A percentile compares a stretch with the other conserved stretches of the same genome.
Conservation (phyloP, 441 rosid species). For the Populus tomentosa region DNA sequence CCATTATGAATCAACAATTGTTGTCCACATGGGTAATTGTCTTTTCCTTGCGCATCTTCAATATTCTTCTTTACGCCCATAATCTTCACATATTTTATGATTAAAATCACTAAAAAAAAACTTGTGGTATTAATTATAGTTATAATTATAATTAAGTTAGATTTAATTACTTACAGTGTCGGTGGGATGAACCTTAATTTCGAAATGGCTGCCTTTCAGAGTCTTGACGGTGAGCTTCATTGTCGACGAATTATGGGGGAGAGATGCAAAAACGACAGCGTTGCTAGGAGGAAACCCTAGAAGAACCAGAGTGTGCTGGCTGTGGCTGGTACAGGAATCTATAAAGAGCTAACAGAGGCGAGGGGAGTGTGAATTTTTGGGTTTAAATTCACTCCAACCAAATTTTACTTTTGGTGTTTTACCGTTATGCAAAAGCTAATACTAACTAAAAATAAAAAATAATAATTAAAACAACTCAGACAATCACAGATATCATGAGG, state of each 20-base stretch:
- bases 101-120: too few relatives aligned
- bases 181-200: slow-evolving; percentile 86
- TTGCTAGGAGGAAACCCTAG: slow-evolving; percentile 3
- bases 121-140: too few relatives aligned
- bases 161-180: slow-evolving; percentile 61
- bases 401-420: not conserved
- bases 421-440: not conserved
- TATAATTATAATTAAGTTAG: not conserved
- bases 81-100: slow-evolving; percentile 32
- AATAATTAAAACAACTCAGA: too few relatives aligned
- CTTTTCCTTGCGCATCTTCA: slow-evolving; percentile 95
- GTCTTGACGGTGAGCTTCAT: slow-evolving; percentile 99
- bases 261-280: not conserved
- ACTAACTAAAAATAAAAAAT: too few relatives aligned
- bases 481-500: too few relatives aligned
- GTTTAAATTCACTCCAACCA: not conserved
- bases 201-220: slow-evolving; percentile 93
- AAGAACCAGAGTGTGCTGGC: not conserved
- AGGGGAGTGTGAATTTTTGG: not conserved
- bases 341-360: not conserved
- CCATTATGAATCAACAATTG: slow-evolving; percentile 95
- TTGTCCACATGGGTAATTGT: slow-evolving; percentile 95
- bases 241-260: not conserved
- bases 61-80: slow-evolving; percentile 98
- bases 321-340: not conserved